Evolutionary conservation across 2,329 filamentous ascomycete genomes (phyloP), one percentile per base, ranked within the genome.

Genomic region (Zasmidium cellare): DNA sequence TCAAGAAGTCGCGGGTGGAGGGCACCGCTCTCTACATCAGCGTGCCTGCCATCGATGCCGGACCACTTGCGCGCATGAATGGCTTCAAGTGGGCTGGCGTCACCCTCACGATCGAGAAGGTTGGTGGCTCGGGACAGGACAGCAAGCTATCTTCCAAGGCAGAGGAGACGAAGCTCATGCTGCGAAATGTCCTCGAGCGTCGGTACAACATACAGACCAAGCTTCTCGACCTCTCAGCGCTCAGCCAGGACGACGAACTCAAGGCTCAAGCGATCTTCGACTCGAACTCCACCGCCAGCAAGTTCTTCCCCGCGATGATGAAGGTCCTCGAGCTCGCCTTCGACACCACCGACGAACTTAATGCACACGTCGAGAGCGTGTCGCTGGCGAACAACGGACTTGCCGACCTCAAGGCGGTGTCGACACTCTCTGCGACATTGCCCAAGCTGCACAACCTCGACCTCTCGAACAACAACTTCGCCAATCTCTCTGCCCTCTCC

Each of bases 231-330:
- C 84, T 99, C 9, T 92, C 91, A n/a, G 80, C 83, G 1, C 84
- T 97, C 9, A 87, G 84, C 28, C 79, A 83, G 49, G 93, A 97
- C 67, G 77, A 85, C 1, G 84, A 87, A 57, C 82, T 97, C 3
- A 80, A 86, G 54, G 80, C 83, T 45, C 86, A 92, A 74, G 90
- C 90, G 38, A 89, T 93, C 68, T 92, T 96, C 71, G 83, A 86
- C 61, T 85, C 79, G 58, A 84, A 83, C 58, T 85, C 87, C 2
- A 87, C 87, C 1, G 86, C 89, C 47, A 84, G 89, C 62, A 99
- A 97, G 73, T 90, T 96, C 61, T 97, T 97, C 76, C 90, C 90
- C 53, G 93, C 90, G 1, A 81, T 97, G 61, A 96, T 97, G 90
- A 86, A 85, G 58, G 87, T 97, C 48, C 92, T 90, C 72, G 87